Evolutionary conservation across 768 basidiomycete genomes (phyloP).

Genomic region (Boletus reticuloceps): DNA sequence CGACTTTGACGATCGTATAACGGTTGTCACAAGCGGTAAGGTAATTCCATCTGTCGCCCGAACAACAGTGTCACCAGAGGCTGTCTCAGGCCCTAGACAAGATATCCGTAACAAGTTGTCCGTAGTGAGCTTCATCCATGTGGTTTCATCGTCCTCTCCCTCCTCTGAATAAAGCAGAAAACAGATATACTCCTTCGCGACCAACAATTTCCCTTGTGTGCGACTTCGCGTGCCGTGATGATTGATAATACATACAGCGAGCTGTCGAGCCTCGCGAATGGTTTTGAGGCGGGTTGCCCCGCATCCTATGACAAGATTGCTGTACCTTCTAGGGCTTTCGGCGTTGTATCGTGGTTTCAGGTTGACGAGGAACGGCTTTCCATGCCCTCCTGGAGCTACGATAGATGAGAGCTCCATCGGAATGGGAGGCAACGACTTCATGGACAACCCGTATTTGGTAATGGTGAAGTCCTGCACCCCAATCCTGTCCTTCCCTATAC

Average conservation of each 20-base stretch:
- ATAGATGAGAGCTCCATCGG: neutral
- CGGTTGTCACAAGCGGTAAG: neutral
- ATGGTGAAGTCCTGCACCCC: slow-evolving; percentile 4
- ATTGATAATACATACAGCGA: slow-evolving; percentile 7
- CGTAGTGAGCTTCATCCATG: slow-evolving; percentile 2
- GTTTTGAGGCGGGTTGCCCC: slow-evolving; percentile 2
- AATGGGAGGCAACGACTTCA: slow-evolving; percentile 4
- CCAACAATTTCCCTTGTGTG: neutral
- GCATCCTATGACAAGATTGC: slow-evolving; percentile 1
- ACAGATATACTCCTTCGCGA: slow-evolving; percentile 3
- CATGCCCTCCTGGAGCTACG: neutral
- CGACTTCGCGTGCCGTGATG: neutral
- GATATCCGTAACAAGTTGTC: slow-evolving; percentile 4
- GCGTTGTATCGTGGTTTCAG: neutral
- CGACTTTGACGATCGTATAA: neutral
- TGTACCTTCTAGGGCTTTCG: neutral
- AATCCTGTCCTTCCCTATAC: neutral
- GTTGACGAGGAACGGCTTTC: neutral
- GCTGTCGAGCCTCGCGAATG: neutral
- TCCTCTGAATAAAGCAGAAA: neutral
- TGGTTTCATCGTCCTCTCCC: neutral
- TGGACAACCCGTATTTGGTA: neutral
- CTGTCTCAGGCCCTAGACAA: neutral
- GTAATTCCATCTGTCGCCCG: neutral
- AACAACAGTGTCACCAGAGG: no score